Percentiles rank a stretch among this genome's conserved stretches.
phyloP scores from a whole-genome alignment of 2,329 filamentous ascomycete species.

The Herpotrichia juniperi region DNA sequence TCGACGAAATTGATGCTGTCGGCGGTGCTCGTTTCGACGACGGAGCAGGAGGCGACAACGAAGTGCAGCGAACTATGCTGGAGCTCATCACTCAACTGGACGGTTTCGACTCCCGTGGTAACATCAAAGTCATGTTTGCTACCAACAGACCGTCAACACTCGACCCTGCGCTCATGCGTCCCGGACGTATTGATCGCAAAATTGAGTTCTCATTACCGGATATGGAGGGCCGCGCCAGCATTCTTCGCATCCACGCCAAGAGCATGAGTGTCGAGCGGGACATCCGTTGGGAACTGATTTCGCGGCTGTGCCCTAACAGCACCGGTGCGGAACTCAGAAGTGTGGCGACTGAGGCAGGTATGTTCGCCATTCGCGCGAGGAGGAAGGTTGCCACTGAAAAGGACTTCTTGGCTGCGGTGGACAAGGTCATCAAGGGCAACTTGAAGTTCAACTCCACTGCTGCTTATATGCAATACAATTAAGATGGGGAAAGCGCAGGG shows the following conservation, averaged over 20 bases:
- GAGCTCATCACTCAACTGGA: slow-evolving; percentile 97
- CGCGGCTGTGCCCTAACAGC: slow-evolving; percentile 92
- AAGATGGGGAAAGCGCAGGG: slow-evolving; percentile 45
- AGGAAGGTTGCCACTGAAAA: slow-evolving; percentile 99
- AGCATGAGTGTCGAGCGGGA: slow-evolving; percentile 99
- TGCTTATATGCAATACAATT: slow-evolving; percentile 99
- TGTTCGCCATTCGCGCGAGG: slow-evolving; percentile 94
- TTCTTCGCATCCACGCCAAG: slow-evolving; percentile 97
- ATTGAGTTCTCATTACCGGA: slow-evolving; percentile 98
- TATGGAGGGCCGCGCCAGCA: slow-evolving; percentile 95
- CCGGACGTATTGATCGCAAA: slow-evolving; percentile 96
- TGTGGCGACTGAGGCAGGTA: slow-evolving; percentile 96
- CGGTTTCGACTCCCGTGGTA: slow-evolving; percentile 93
- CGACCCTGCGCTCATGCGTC: slow-evolving; percentile 96
- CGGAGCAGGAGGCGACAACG: slow-evolving; percentile 94
- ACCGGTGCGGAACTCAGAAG: slow-evolving; percentile 95
- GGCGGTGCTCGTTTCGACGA: slow-evolving; percentile 97
- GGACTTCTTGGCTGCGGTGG: slow-evolving; percentile 95
- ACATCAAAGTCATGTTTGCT: slow-evolving; percentile 99
- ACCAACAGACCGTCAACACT: slow-evolving; percentile 96
- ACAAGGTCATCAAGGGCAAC: slow-evolving; percentile 99
- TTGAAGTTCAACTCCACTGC: slow-evolving; percentile 99
- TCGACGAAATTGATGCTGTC: slow-evolving; percentile 96
- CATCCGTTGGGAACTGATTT: slow-evolving; percentile 98
- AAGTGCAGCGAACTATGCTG: slow-evolving; percentile 97